Evolutionary conservation across 208 protist species (phyloP).

Genomic region (Trypanosoma grayi): DNA sequence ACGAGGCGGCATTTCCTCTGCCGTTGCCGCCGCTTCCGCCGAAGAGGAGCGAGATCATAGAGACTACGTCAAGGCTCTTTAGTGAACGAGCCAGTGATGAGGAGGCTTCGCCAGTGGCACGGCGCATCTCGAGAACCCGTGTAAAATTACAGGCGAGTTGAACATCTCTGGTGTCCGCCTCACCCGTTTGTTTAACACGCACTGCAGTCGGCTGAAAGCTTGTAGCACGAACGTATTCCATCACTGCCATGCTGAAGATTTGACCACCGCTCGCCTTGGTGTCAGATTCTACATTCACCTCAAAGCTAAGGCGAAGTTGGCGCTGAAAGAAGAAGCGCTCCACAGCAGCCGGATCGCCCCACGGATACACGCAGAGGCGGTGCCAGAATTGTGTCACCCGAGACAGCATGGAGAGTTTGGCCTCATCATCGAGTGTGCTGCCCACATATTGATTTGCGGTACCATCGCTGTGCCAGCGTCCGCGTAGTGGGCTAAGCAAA

Average conservation of each 20-base stretch:
- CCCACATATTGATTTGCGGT: not conserved
- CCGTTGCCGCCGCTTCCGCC: not conserved
- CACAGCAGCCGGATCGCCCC: slow-evolving; percentile 11
- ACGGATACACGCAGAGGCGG: slow-evolving; percentile 18
- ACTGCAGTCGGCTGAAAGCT: slow-evolving; percentile 14
- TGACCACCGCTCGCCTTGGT: slow-evolving; percentile 13
- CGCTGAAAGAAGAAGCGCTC: slow-evolving; percentile 31
- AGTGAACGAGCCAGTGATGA: not conserved
- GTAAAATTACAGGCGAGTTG: slow-evolving; percentile 10
- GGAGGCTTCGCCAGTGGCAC: not conserved
- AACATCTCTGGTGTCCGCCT: not conserved
- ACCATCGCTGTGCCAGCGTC: too few relatives aligned
- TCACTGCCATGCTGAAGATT: slow-evolving; percentile 21
- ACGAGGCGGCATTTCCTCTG: not conserved
- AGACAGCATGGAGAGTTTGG: not conserved
- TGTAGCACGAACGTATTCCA: slow-evolving; percentile 32
- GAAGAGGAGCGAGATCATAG: not conserved
- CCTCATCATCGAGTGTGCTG: not conserved
- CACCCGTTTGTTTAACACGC: not conserved
- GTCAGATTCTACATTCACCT: not conserved
- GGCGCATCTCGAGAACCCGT: not conserved
- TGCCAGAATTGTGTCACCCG: not conserved
- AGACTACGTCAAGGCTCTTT: not conserved
- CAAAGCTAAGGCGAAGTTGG: slow-evolving; percentile 23
- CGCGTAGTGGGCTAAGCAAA: slow-evolving; percentile 25